A percentile compares a stretch with the other conserved stretches of the same genome.
These are phyloP conservation scores for Daedaleopsis nitida DNA, from an alignment of 768 basidiomycete genomes.

Conservation along the genomic window DNA sequence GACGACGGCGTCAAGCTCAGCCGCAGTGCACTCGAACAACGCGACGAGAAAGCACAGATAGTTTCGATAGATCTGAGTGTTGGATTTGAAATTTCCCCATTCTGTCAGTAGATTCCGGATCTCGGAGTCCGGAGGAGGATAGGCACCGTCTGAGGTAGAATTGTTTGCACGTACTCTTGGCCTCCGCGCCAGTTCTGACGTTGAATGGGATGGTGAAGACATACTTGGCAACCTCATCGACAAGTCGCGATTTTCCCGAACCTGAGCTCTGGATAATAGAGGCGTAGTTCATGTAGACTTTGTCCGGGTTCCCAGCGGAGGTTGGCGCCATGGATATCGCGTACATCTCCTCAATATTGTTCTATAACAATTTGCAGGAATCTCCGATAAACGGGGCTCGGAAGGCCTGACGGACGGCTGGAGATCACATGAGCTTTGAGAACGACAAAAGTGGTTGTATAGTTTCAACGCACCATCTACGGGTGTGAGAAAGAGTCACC, in stretches of 20 bases:
- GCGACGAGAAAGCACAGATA: too few relatives aligned
- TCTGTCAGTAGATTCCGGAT: too few relatives aligned
- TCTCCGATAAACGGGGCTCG: background rate
- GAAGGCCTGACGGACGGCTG: too few relatives aligned
- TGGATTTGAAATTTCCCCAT: too few relatives aligned
- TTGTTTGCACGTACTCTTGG: background rate
- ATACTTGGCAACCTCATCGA: slow-evolving; percentile 26
- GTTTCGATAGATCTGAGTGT: too few relatives aligned
- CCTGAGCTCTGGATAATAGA: slow-evolving; percentile 19
- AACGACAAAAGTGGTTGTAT: too few relatives aligned
- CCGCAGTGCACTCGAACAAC: too few relatives aligned
- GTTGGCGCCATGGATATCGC: background rate
- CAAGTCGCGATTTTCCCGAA: slow-evolving; percentile 33
- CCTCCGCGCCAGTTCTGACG: slow-evolving; percentile 1
- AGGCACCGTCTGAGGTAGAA: background rate
- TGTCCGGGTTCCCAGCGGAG: background rate
- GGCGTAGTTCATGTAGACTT: background rate
- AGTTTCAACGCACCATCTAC: too few relatives aligned
- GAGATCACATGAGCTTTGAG: too few relatives aligned
- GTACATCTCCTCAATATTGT: background rate
- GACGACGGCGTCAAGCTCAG: too few relatives aligned
- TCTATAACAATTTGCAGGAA: background rate
- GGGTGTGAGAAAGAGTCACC: too few relatives aligned
- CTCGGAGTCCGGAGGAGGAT: background rate
- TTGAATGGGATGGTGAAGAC: slow-evolving; percentile 31